Conservation (phyloP, 352 stramenopile genomes). For the Pythium vanterpoolii region DNA sequence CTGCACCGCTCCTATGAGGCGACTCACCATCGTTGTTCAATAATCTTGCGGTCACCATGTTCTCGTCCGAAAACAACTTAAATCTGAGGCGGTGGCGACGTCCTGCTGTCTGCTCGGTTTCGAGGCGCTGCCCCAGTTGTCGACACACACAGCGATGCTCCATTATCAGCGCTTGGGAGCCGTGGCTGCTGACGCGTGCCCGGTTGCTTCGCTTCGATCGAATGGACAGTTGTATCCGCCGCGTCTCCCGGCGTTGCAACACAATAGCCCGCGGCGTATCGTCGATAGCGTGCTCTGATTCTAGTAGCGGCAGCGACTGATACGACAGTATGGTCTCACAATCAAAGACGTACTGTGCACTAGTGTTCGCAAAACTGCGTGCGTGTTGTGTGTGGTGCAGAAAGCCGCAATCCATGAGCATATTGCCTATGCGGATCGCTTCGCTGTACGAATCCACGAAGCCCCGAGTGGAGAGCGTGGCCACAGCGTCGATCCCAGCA, state of each 20-base stretch:
- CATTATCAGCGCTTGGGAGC: background rate
- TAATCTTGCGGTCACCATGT: conserved; percentile 3
- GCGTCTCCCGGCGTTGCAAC: background rate
- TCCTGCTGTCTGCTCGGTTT: conserved; percentile 4
- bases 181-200: background rate
- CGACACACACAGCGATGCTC: conserved; percentile 21
- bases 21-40: background rate
- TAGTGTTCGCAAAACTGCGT: conserved; percentile 22
- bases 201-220: background rate
- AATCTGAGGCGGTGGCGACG: conserved; percentile 16
- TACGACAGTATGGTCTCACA: conserved; percentile 22
- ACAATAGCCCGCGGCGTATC: background rate
- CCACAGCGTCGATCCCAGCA: conserved; percentile 20
- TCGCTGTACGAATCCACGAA: conserved; percentile 22
- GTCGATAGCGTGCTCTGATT: background rate
- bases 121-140: conserved; percentile 27
- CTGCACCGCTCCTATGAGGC: background rate
- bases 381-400: conserved; percentile 35
- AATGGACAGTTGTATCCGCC: background rate
- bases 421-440: conserved; percentile 36
- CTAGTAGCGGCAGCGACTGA: conserved; percentile 28
- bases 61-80: background rate
- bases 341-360: conserved; percentile 30
- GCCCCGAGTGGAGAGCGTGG: conserved; percentile 16
- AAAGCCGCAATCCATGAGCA: conserved; percentile 34